Conservation (phyloP, 2,329 filamentous ascomycete species). For the Fusarium coffeatum region DNA sequence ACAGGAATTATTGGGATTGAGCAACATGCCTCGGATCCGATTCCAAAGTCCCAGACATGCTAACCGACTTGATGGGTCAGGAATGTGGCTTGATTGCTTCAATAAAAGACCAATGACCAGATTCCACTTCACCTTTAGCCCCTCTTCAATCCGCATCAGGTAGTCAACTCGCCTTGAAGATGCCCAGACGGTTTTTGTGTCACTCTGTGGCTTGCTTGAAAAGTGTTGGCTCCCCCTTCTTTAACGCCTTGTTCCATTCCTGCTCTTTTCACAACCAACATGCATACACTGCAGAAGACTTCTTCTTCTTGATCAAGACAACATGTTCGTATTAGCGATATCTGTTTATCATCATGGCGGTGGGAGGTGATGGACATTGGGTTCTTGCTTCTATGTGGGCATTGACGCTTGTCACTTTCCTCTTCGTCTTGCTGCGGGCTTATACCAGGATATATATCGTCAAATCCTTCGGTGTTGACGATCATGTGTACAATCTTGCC, state of each 20-base stretch:
- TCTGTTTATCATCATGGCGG: conserved; percentile 13
- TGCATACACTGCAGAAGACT: not conserved
- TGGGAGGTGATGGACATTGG: conserved; percentile 37
- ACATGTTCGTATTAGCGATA: not conserved
- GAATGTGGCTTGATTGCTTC: conserved; percentile 6
- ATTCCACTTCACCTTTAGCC: not conserved
- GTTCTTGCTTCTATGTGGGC: conserved; percentile 47
- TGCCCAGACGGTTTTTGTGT: not conserved
- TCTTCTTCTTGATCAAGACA: not conserved
- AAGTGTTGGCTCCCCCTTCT: conserved; percentile 7
- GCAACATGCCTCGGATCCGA: not conserved
- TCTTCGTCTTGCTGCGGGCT: conserved; percentile 51
- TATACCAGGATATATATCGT: conserved; percentile 53
- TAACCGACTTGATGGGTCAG: not conserved
- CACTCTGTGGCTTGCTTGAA: not conserved
- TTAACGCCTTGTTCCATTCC: not conserved
- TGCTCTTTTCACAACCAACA: not conserved
- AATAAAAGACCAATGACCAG: not conserved
- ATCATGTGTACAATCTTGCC: conserved; percentile 50
- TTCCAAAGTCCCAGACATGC: not conserved
- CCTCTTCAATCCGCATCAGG: not conserved
- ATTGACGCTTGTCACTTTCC: conserved; percentile 38
- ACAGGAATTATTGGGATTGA: not conserved
- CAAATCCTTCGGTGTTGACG: conserved; percentile 49
- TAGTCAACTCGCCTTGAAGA: not conserved